Evolutionary conservation across 2,329 filamentous ascomycete species (phyloP).

Genomic region (Penicillium sp.): DNA sequence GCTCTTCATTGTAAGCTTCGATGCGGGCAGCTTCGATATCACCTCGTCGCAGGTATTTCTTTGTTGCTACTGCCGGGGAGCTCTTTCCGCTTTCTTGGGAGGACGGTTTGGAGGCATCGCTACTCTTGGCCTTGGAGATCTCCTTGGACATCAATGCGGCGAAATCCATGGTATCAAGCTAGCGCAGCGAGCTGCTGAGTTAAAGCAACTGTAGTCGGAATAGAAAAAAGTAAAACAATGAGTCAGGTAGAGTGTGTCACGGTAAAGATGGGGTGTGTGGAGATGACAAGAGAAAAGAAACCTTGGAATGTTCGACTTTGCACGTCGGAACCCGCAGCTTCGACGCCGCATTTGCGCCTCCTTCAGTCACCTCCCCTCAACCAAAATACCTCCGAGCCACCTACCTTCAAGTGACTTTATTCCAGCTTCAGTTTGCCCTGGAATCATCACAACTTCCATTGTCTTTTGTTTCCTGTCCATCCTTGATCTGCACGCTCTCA

Average conservation of each 20-base stretch:
- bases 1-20: constrained; percentile 77
- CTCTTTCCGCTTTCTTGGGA: constrained; percentile 18
- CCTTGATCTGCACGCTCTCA: not conserved
- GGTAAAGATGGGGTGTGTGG: not conserved
- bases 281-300: constrained; percentile 10
- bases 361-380: constrained; percentile 8
- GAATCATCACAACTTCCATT: not conserved
- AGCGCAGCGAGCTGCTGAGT: not conserved
- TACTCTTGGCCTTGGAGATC: constrained; percentile 74
- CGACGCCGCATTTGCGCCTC: constrained; percentile 16
- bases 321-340: constrained; percentile 14
- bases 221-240: not conserved
- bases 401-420: not conserved
- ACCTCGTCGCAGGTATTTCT: constrained; percentile 81
- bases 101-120: constrained; percentile 33
- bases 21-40: constrained; percentile 82
- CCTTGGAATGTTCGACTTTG: constrained; percentile 4
- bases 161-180: constrained; percentile 74
- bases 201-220: not conserved
- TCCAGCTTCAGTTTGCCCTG: not conserved
- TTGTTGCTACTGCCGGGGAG: constrained; percentile 37
- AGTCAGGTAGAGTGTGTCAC: not conserved
- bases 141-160: constrained; percentile 89
- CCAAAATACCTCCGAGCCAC: not conserved
- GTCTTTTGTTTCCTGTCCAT: not conserved